These are phyloP conservation scores for Phytomonas francai DNA, from an alignment of 208 protist species.

Conservation along the genomic window DNA sequence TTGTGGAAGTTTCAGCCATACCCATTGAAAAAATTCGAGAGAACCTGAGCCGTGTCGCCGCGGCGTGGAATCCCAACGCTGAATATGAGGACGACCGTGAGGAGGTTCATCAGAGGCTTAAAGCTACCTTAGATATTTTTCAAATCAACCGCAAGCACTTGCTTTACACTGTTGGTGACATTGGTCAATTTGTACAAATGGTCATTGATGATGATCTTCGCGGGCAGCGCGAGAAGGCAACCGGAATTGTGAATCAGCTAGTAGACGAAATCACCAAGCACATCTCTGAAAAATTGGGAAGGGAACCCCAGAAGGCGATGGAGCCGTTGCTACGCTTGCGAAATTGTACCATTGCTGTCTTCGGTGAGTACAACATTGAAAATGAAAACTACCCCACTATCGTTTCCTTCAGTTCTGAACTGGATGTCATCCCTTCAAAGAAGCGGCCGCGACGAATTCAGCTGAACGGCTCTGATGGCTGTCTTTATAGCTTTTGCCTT, in stretches of 20 bases:
- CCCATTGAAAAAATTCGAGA: conserved; percentile 88
- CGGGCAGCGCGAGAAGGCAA: conserved; percentile 80
- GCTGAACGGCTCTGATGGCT: conserved; percentile 94
- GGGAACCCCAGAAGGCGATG: conserved; percentile 92
- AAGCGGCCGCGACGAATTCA: conserved; percentile 97
- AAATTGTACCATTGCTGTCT: conserved; percentile 96
- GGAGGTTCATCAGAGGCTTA: conserved; percentile 63
- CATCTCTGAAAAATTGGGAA: conserved; percentile 93
- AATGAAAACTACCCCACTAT: conserved; percentile 91
- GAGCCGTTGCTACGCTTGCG: conserved; percentile 90
- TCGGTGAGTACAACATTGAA: conserved; percentile 93
- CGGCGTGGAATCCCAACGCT: conserved; percentile 86
- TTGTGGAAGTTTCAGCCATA: conserved; percentile 80
- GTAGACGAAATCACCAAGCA: conserved; percentile 96
- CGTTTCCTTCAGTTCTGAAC: conserved; percentile 88
- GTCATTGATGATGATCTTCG: conserved; percentile 65
- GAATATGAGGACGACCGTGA: conserved; percentile 86
- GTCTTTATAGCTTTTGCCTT: conserved; percentile 96
- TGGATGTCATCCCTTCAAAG: conserved; percentile 98
- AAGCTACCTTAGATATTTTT: conserved; percentile 74
- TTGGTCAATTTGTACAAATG: conserved; percentile 82
- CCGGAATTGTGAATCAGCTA: conserved; percentile 81
- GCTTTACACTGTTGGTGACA: conserved; percentile 84
- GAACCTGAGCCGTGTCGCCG: conserved; percentile 75
- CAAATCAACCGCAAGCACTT: conserved; percentile 66